phyloP scores from a whole-genome alignment of 306 rosid species.

The Amphicarpaea edgeworthii region DNA sequence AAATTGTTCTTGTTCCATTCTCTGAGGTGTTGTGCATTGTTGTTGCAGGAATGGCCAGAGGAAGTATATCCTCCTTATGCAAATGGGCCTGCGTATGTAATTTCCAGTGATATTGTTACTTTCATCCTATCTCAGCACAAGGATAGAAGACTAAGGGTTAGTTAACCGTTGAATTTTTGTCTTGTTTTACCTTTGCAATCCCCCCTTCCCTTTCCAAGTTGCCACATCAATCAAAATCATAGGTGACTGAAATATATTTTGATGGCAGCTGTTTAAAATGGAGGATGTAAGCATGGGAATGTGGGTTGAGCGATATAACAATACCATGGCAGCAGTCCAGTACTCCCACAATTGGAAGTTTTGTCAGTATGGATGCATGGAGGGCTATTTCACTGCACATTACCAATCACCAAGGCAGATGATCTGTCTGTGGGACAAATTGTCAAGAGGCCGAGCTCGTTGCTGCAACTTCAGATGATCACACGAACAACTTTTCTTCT shows the following conservation, averaged over 20 bases:
- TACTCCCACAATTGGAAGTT: constrained; percentile 98
- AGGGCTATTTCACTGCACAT: constrained; percentile 92
- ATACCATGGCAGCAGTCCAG: constrained; percentile 52
- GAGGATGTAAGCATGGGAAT: constrained; percentile 99
- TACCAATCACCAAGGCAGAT: constrained; percentile 99
- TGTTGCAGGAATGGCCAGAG: constrained; percentile 92
- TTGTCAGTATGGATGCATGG: constrained; percentile 97
- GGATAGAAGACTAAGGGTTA: constrained; percentile 69
- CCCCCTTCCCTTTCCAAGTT: neutral
- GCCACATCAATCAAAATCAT: neutral
- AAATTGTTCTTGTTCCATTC: constrained; percentile 24
- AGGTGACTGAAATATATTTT: constrained; percentile 36
- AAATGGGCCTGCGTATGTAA: constrained; percentile 88
- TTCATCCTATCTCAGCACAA: constrained; percentile 71
- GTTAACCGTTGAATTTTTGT: constrained; percentile 44
- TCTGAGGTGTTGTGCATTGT: constrained; percentile 39
- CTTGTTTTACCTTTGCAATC: neutral
- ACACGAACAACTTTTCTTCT: neutral
- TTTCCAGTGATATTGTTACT: constrained; percentile 79
- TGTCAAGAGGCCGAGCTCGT: constrained; percentile 77
- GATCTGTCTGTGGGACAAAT: constrained; percentile 96
- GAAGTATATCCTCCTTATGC: constrained; percentile 92
- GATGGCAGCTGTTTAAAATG: constrained; percentile 92
- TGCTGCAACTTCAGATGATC: constrained; percentile 92
- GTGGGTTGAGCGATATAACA: constrained; percentile 94